Conservation (phyloP, 2,329 filamentous ascomycete genomes). For the Blumeria graminis region DNA sequence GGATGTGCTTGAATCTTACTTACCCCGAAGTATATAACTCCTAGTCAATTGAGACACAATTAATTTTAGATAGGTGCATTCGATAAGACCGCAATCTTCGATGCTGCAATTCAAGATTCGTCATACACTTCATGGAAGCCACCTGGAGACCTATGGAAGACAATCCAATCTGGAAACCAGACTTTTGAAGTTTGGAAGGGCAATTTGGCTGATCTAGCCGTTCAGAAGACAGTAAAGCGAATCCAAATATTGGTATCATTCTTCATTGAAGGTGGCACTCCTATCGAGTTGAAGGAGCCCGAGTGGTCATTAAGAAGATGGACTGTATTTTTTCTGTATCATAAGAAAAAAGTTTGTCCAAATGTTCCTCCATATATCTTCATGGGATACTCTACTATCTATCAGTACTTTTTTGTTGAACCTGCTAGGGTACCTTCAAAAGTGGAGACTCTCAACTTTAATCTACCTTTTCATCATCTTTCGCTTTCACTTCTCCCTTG, state of each 20-base stretch:
- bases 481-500: slow-evolving; percentile 38
- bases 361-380: slow-evolving; percentile 45
- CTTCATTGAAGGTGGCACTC: slow-evolving; percentile 81
- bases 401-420: slow-evolving; percentile 52
- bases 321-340: slow-evolving; percentile 75
- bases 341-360: slow-evolving; percentile 28
- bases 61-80: slow-evolving; percentile 33
- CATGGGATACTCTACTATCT: slow-evolving; percentile 74
- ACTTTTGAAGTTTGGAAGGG: slow-evolving; percentile 72
- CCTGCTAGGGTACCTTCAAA: slow-evolving; percentile 16
- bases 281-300: slow-evolving; percentile 42
- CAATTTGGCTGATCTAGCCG: slow-evolving; percentile 41
- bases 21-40: slow-evolving; percentile 34
- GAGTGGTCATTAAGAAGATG: slow-evolving; percentile 58
- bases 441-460: slow-evolving; percentile 11
- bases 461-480: slow-evolving; percentile 19
- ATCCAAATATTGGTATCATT: slow-evolving; percentile 65
- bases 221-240: slow-evolving; percentile 50
- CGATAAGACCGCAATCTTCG: slow-evolving; percentile 34
- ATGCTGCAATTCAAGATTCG: slow-evolving; percentile 25
- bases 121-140: slow-evolving; percentile 33
- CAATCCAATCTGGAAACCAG: slow-evolving; percentile 34
- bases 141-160: slow-evolving; percentile 47
- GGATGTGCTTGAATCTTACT: slow-evolving; percentile 26
- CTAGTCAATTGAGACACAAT: not conserved